Base-by-base conservation (phyloP, 1,284 basidiomycete species). In the Vanrija sp. region DNA sequence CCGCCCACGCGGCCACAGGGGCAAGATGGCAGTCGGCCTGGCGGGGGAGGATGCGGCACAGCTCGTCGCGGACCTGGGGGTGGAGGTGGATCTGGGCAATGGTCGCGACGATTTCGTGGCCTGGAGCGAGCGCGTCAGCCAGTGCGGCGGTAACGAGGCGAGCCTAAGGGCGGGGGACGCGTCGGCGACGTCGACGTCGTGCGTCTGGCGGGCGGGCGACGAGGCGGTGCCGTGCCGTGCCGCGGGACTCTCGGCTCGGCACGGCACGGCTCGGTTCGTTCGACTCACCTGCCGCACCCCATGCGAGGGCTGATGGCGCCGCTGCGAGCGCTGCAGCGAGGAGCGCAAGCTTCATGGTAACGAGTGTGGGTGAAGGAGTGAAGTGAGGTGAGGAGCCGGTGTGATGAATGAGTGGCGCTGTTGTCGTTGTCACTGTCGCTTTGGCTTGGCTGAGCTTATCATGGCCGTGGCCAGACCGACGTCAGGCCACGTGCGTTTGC, bases 81-180 rank as follows among this genome's bases (percentile, higher is more conserved):
- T 91, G 84, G 5, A 96, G 81, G 72, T 95, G 85, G 53, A 92
- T 89, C 73, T 96, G 89, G 0, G 93, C 92, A 55, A 97, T 91
- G 6, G 91, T 93, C 2, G 91, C 93, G 1, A 92, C 84, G 46
- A 95, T 88, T 78, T 94, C 88, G 65, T 96, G 92, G 15, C 92
- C 91, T 82, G 68, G 10, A 53, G 15, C 40, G 19, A 23, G 44
- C 42, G 16, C 34, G 44, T 26, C 34, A 34, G 34, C 34, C 9
- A 12, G 29, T 7, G 23, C 8, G 19, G 21, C 10, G 7, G 28
- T 10, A 10, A 28, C 26, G 7, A 28, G 28, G 28, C 28, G 7
- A 28, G 28, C 7, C 28, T 6, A 34, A 23, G 12, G 42, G 47
- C 15, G 23, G 29, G 16, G n/a, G 23, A 39, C 34, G n/a, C 28